Evolutionary conservation across 2,329 filamentous ascomycete genomes (phyloP).

Genomic region (Metarhizium brunneum): DNA sequence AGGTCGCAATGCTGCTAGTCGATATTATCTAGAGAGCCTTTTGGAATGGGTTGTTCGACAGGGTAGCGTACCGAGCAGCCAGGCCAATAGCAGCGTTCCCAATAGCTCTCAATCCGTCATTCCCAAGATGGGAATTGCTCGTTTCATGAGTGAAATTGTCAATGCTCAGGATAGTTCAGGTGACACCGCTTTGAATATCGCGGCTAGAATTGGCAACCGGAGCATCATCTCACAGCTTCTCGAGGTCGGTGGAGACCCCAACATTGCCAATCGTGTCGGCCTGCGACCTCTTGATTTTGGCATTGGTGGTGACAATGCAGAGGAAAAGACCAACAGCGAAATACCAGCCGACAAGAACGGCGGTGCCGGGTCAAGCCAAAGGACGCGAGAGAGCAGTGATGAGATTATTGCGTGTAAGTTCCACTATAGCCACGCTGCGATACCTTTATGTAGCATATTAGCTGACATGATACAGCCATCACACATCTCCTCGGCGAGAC

Average conservation of each 20-base stretch:
- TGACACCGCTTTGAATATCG: conserved; percentile 90
- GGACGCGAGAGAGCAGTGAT: conserved; percentile 63
- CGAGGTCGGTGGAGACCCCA: conserved; percentile 90
- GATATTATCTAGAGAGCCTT: conserved; percentile 91
- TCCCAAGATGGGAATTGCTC: conserved; percentile 74
- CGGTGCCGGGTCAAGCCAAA: conserved; percentile 37
- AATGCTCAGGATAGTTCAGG: conserved; percentile 91
- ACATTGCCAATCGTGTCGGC: conserved; percentile 82
- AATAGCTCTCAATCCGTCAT: conserved; percentile 31
- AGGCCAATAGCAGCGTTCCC: conserved; percentile 26
- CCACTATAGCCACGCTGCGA: background rate
- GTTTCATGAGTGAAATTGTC: conserved; percentile 95
- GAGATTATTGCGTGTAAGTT: conserved; percentile 71
- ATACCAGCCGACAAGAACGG: conserved; percentile 33
- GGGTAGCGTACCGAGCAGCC: conserved; percentile 53
- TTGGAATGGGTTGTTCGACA: conserved; percentile 91
- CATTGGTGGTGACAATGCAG: conserved; percentile 58
- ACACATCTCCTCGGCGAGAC: conserved; percentile 74
- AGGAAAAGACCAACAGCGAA: conserved; percentile 35
- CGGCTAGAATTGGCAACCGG: conserved; percentile 82
- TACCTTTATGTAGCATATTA: background rate
- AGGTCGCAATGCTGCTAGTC: conserved; percentile 80
- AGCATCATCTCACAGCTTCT: conserved; percentile 95
- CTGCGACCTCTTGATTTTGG: conserved; percentile 90
- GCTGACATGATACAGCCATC: conserved; percentile 47